phyloP scores from a whole-genome alignment of 768 basidiomycete species.

The Trametes cingulata region DNA sequence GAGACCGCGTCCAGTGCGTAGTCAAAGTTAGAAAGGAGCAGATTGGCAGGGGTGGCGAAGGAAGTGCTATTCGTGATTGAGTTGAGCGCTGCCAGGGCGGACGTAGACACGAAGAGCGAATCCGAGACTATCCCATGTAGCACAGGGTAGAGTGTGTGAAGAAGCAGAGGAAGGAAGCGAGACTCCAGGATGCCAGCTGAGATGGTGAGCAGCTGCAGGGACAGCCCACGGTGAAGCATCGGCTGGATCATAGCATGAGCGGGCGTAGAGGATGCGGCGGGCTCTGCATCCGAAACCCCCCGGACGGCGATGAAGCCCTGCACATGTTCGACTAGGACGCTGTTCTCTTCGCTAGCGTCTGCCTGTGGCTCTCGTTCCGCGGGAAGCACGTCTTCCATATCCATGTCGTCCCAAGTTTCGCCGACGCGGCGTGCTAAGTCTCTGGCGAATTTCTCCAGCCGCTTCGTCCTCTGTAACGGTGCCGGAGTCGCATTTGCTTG shows the following conservation, averaged over 20 bases:
- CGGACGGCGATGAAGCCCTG: slow-evolving; percentile 67
- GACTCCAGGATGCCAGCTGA: slow-evolving; percentile 70
- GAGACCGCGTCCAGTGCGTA: slow-evolving; percentile 92
- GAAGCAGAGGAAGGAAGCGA: slow-evolving; percentile 70
- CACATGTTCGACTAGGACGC: slow-evolving; percentile 56
- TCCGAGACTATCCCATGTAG: slow-evolving; percentile 84
- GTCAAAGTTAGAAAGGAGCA: slow-evolving; percentile 93
- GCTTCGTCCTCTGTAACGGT: slow-evolving; percentile 39
- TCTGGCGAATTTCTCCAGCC: slow-evolving; percentile 64
- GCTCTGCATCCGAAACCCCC: slow-evolving; percentile 31
- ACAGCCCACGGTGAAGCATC: slow-evolving; percentile 66
- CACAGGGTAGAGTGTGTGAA: slow-evolving; percentile 82
- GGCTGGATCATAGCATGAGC: slow-evolving; percentile 46
- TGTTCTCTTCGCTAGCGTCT: slow-evolving; percentile 37
- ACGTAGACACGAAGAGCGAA: slow-evolving; percentile 62
- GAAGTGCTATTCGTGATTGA: slow-evolving; percentile 74
- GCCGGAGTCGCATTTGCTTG: slow-evolving; percentile 15
- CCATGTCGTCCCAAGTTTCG: slow-evolving; percentile 66
- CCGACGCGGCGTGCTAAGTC: slow-evolving; percentile 63
- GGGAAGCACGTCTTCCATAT: slow-evolving; percentile 30
- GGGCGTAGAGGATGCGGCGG: slow-evolving; percentile 15
- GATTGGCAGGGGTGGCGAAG: slow-evolving; percentile 86
- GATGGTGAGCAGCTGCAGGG: slow-evolving; percentile 75
- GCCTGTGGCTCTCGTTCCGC: slow-evolving; percentile 24
- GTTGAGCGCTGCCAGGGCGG: slow-evolving; percentile 73